These are phyloP conservation scores for Colletotrichum sp. DNA, from an alignment of 2,329 filamentous ascomycete species.

Conservation along the genomic window DNA sequence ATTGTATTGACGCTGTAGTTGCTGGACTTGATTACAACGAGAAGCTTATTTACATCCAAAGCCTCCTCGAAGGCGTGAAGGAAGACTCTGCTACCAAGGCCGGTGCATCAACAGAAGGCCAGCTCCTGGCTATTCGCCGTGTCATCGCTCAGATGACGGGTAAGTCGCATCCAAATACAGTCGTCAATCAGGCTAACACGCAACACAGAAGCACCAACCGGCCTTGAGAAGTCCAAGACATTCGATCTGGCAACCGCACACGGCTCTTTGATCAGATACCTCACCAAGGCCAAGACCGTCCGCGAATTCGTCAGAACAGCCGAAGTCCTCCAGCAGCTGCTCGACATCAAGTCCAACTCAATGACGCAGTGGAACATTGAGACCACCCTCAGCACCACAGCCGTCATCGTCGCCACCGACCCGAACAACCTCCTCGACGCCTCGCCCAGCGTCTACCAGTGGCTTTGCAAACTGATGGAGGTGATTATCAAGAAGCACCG, in stretches of 20 bases:
- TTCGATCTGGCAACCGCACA: conserved; percentile 48
- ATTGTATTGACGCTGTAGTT: conserved; percentile 35
- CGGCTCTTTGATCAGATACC: conserved; percentile 39
- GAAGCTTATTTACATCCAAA: conserved; percentile 43
- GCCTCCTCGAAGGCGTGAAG: conserved; percentile 31
- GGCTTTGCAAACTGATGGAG: conserved; percentile 59
- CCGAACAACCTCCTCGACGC: conserved; percentile 26
- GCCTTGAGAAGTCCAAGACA: conserved; percentile 22
- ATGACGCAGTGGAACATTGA: conserved; percentile 67
- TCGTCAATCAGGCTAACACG: neutral
- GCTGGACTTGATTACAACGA: conserved; percentile 32
- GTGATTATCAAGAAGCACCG: conserved; percentile 64
- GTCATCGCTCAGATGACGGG: conserved; percentile 45
- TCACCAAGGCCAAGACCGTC: conserved; percentile 32
- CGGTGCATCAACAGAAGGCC: conserved; percentile 29
- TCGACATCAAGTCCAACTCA: conserved; percentile 53
- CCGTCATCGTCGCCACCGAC: conserved; percentile 31
- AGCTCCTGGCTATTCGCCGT: conserved; percentile 48
- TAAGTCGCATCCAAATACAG: conserved; percentile 24
- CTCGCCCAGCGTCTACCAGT: conserved; percentile 44
- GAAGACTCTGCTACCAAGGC: neutral
- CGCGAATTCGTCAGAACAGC: conserved; percentile 42
- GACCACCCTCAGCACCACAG: conserved; percentile 51
- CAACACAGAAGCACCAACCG: conserved; percentile 3
- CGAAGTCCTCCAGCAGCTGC: conserved; percentile 47